These are phyloP conservation scores for Kazachstania africana DNA, from an alignment of 805 yeast species.

Conservation along the genomic window DNA sequence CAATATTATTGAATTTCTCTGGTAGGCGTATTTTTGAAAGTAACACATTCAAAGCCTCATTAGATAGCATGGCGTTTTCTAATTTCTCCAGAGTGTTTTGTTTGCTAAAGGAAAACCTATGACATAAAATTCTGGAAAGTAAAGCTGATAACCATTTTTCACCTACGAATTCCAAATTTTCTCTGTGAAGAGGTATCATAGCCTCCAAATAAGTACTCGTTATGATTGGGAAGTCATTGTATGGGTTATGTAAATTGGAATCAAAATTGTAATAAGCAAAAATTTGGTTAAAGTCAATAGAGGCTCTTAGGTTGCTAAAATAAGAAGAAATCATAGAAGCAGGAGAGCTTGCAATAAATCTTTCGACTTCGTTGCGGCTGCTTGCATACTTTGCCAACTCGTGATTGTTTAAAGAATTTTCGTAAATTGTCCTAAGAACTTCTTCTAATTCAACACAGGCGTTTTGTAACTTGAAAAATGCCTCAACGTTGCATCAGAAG, in stretches of 20 bases:
- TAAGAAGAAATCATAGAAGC: conserved; percentile 3
- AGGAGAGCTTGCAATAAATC: conserved; percentile 5
- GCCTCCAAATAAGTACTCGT: conserved; percentile 4
- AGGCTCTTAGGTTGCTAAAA: conserved; percentile 1
- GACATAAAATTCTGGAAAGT: conserved; percentile 48
- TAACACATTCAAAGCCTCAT: not conserved
- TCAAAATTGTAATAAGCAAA: conserved; percentile 7
- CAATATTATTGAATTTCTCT: conserved; percentile 30
- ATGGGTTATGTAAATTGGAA: not conserved
- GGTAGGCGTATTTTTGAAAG: not conserved
- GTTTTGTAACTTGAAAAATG: no score
- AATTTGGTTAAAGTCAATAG: conserved; percentile 2
- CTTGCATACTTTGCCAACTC: conserved; percentile 2
- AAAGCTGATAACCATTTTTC: conserved; percentile 62
- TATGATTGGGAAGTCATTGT: conserved; percentile 2
- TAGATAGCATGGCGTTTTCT: not conserved
- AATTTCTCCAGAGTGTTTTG: conserved; percentile 49
- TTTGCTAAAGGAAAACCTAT: conserved; percentile 46
- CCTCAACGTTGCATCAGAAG: no score
- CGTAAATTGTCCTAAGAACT: conserved; percentile 5
- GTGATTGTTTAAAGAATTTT: conserved; percentile 3
- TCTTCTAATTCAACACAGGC: conserved; percentile 8
- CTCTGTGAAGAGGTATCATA: conserved; percentile 7
- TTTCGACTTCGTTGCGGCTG: conserved; percentile 2
- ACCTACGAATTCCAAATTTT: conserved; percentile 61